Evolutionary conservation across 371 early-diverging fungal species (phyloP).

Genomic region (Lichtheimia corymbifera): DNA sequence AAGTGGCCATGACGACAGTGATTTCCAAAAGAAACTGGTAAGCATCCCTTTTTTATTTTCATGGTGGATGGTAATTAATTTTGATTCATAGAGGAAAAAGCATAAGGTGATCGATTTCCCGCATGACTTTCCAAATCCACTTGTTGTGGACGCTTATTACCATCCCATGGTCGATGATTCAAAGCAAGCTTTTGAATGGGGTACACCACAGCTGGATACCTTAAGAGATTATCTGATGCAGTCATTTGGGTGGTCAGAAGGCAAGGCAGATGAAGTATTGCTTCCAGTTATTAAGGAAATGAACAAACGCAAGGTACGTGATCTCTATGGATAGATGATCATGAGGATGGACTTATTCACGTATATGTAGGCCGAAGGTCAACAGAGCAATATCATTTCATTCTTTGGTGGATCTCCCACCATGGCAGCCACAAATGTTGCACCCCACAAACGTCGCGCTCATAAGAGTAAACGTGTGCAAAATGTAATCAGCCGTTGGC

Average conservation of each 20-base stretch:
- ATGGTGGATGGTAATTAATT: neutral
- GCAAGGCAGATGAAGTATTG: slow-evolving; percentile 61
- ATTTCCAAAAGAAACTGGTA: slow-evolving; percentile 63
- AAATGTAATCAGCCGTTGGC: slow-evolving; percentile 31
- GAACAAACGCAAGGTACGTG: slow-evolving; percentile 44
- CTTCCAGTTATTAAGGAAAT: slow-evolving; percentile 82
- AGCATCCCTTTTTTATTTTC: slow-evolving; percentile 21
- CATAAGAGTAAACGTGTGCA: slow-evolving; percentile 51
- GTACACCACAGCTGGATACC: slow-evolving; percentile 78
- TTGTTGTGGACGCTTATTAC: slow-evolving; percentile 79
- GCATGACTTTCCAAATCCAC: slow-evolving; percentile 75
- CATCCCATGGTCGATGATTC: slow-evolving; percentile 80
- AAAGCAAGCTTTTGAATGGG: slow-evolving; percentile 76
- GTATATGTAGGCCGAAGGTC: slow-evolving; percentile 19
- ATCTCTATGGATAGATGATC: no score
- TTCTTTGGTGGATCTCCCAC: slow-evolving; percentile 34
- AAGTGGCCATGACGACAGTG: slow-evolving; percentile 44
- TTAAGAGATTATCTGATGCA: slow-evolving; percentile 60
- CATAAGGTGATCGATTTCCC: slow-evolving; percentile 62
- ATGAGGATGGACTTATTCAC: neutral
- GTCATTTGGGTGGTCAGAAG: slow-evolving; percentile 50
- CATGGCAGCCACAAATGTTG: slow-evolving; percentile 19
- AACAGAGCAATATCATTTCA: slow-evolving; percentile 47
- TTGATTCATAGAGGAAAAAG: slow-evolving; percentile 46
- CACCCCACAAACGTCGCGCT: slow-evolving; percentile 14